Evolutionary conservation across 129 eudicot species (phyloP), one percentile per base, ranked within the genome.

Genomic region (Sambucus nigra): DNA sequence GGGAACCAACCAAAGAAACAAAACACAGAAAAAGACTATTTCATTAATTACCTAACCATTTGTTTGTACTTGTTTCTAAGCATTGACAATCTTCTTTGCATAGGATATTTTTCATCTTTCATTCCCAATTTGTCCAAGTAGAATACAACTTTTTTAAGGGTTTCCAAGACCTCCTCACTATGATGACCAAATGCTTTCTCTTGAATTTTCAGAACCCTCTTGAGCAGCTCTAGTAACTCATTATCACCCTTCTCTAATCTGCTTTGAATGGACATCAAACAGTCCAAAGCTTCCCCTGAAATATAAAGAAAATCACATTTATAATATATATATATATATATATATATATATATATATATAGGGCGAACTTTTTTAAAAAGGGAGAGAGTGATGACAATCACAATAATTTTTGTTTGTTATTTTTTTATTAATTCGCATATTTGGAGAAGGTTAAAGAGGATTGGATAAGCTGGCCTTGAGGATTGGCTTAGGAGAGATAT

Each of bases 271-370:
- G 95, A 75, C 22, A 81, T 82, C 69, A 88, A 74, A 66, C 97
- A 88, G 57, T 88, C 97, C 27, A 88, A 73, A n/a, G 95, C 95
- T 69, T 88, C 97, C 65, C 97, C 97, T 88, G 77, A 57, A 66
- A 13, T 44, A 70, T 19, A 31, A 40, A 57, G 8, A 10, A 13
- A 40, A 24, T 24, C 2, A n/a, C 17, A 38, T 17, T 17, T 15
- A 0, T 27, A 39, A 39, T 26, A 13, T 2, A 27, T 6, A 11
- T 31, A 5, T 0, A 31, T 39, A n/a, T n/a, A n/a, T n/a, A n/a
- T n/a, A n/a, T n/a, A n/a, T n/a, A n/a, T n/a, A 28, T 12, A 61
- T 27, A 29, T 55, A 20, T n/a, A n/a, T n/a, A n/a, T n/a, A n/a
- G n/a, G n/a, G n/a, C n/a, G n/a, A n/a, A n/a, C n/a, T n/a, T n/a